Base-by-base conservation (phyloP, 108 stramenopile species). In the Ochromonas danica region DNA sequence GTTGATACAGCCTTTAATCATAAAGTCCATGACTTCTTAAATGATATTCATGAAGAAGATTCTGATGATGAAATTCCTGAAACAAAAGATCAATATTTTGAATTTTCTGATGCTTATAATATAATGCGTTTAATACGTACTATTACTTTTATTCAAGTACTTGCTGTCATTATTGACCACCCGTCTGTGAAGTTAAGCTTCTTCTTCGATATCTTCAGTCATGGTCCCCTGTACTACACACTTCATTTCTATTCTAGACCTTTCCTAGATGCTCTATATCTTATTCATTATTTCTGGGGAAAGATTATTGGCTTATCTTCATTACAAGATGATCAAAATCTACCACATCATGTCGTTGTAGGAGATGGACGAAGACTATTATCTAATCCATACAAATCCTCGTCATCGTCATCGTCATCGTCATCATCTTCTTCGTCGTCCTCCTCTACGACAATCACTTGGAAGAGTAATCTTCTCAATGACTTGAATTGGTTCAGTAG, bases 51-150 rank as follows among this genome's bases (percentile, higher is more conserved):
- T 28, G 35, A 36, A 3, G 63, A 67, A 31, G 63, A 75, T 31
- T 39, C 36, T 27, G 72, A 75, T 22, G 40, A 75, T 60, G 72
- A 75, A 45, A 36, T 39, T 42, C 72, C 72, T 17, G 67, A 75
- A 41, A 60, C 27, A 36, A 75, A 42, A 60, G n/a, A 42, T 10
- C 72, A 60, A 57, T 57, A 75, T 41, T 75, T 75, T 31, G 72
- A 75, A 60, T 75, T 75, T 60, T 57, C 72, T 6, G 38, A 75
- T 42, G 31, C 14, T 36, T 45, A 30, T 25, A 33, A 60, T 36
- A 33, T 75, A 6, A 75, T 75, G 72, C 14, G 72, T 10, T 10
- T 75, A 3, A 31, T 75, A 36, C 36, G 40, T 3, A 14, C 25
- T 6, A 57, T 75, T 42, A 3, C 38, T 27, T 27, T 75, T 41